These are phyloP conservation scores for Helianthus tuberosus DNA, from an alignment of 129 eudicot genomes.

Conservation along the genomic window DNA sequence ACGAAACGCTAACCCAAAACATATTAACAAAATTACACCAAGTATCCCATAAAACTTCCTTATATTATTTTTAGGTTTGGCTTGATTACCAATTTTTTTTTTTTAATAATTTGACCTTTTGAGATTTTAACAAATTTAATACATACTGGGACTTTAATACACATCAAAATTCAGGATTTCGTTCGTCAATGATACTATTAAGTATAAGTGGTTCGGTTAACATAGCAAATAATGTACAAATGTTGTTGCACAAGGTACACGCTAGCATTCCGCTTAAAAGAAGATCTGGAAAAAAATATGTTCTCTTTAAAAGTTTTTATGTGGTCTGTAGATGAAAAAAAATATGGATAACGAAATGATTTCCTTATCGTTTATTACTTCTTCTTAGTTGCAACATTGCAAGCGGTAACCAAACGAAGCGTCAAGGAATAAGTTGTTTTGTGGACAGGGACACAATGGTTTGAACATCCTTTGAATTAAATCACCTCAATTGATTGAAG, in stretches of 20 bases:
- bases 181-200: too few relatives aligned
- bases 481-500: conserved; percentile 11
- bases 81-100: not conserved
- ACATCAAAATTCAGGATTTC: too few relatives aligned
- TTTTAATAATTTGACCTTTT: not conserved
- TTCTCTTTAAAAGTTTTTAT: not conserved
- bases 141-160: not conserved
- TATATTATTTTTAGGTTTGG: too few relatives aligned
- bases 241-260: not conserved
- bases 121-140: not conserved
- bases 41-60: too few relatives aligned
- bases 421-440: not conserved
- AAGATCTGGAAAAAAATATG: not conserved
- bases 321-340: not conserved
- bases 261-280: too few relatives aligned
- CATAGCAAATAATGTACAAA: not conserved
- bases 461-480: not conserved
- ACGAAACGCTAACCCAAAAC: too few relatives aligned
- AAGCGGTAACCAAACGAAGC: not conserved
- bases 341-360: not conserved
- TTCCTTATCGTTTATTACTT: not conserved
- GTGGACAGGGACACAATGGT: conserved; percentile 12
- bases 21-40: too few relatives aligned
- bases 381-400: not conserved
- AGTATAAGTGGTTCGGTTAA: too few relatives aligned